Evolutionary conservation across 169 alveolate genomes (phyloP).

Genomic region (Plasmodium billcollinsi): DNA sequence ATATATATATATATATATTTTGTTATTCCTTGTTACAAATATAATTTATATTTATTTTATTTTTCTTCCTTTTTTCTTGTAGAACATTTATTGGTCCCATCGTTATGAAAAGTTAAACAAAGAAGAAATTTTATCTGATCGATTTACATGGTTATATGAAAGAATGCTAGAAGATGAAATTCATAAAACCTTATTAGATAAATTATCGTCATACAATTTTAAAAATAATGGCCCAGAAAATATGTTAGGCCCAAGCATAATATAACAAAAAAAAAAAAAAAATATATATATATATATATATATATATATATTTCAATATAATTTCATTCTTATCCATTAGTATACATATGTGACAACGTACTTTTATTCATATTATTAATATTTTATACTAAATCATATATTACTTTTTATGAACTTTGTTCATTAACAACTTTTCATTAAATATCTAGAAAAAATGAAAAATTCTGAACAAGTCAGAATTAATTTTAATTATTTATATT

Average conservation of each 20-base stretch:
- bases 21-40: background rate
- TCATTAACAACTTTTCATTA: background rate
- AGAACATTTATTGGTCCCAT: constrained; percentile 86
- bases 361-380: no score
- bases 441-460: constrained; percentile 12
- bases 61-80: constrained; percentile 17
- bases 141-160: constrained; percentile 87
- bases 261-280: constrained; percentile 6
- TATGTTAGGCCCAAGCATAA: constrained; percentile 67
- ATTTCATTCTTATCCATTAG: background rate
- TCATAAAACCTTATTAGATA: constrained; percentile 62
- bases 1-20: background rate
- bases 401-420: background rate
- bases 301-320: background rate
- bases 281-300: background rate
- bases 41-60: constrained; percentile 5
- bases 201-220: constrained; percentile 69
- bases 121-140: constrained; percentile 86
- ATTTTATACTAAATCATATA: no score
- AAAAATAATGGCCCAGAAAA: constrained; percentile 76
- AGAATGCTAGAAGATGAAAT: constrained; percentile 84
- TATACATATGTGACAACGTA: background rate
- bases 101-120: constrained; percentile 82
- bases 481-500: constrained; percentile 73
- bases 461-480: constrained; percentile 11